A percentile compares a stretch with the other conserved stretches of the same genome.
Conservation (phyloP, 78 protist species). For the Thecamonas trahens region DNA sequence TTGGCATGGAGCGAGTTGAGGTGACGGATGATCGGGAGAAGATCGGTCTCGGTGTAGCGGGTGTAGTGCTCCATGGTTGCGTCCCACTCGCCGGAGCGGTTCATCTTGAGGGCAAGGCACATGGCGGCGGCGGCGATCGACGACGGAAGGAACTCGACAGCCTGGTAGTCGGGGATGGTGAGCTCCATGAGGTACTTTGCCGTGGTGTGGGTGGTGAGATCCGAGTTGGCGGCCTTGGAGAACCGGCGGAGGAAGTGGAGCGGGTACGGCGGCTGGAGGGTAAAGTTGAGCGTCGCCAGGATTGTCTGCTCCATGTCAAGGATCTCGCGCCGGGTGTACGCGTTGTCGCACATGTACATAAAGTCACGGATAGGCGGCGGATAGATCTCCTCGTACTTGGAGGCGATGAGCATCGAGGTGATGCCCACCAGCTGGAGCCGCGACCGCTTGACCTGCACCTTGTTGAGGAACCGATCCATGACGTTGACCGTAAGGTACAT, state of each 20-base stretch:
- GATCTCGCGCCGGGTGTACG: conserved; percentile 87
- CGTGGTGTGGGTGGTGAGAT: conserved; percentile 44
- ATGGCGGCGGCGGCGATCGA: conserved; percentile 78
- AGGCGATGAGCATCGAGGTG: conserved; percentile 88
- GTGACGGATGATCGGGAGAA: conserved; percentile 29
- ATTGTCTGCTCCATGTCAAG: conserved; percentile 75
- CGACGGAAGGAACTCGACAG: conserved; percentile 74
- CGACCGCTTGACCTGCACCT: background rate
- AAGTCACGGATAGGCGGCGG: conserved; percentile 90
- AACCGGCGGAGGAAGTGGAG: conserved; percentile 83
- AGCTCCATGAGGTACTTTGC: conserved; percentile 81
- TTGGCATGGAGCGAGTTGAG: conserved; percentile 34
- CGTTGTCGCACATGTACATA: conserved; percentile 86
- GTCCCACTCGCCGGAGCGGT: conserved; percentile 21
- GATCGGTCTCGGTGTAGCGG: conserved; percentile 41
- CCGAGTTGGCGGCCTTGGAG: conserved; percentile 72
- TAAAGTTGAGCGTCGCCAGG: conserved; percentile 70
- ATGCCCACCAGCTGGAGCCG: conserved; percentile 90
- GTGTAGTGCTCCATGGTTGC: conserved; percentile 52
- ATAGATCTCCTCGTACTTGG: conserved; percentile 96
- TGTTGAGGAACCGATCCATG: conserved; percentile 77
- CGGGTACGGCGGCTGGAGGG: conserved; percentile 66
- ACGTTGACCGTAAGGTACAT: conserved; percentile 79
- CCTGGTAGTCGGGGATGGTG: conserved; percentile 53
- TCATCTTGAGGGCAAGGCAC: conserved; percentile 55